Conservation (phyloP, 2,329 filamentous ascomycete species). For the Talaromyces sp. region DNA sequence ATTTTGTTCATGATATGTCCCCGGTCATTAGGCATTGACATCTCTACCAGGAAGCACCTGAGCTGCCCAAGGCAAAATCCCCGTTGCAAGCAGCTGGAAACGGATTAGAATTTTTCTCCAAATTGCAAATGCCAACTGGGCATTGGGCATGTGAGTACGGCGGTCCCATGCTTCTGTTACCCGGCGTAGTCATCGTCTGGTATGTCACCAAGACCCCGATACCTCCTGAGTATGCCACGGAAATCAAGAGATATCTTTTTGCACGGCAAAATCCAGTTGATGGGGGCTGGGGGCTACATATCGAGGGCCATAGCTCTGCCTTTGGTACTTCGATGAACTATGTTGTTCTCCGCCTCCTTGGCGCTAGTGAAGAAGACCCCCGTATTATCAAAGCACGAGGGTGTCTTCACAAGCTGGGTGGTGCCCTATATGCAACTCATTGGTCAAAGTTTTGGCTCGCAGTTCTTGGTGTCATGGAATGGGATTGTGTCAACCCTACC, state of each 20-base stretch:
- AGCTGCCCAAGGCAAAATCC: constrained; percentile 62
- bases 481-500: constrained; percentile 91
- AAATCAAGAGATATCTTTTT: constrained; percentile 89
- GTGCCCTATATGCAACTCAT: constrained; percentile 76
- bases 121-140: constrained; percentile 79
- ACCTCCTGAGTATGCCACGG: constrained; percentile 69
- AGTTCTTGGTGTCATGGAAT: constrained; percentile 72
- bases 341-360: constrained; percentile 69
- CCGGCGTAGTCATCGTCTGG: constrained; percentile 77
- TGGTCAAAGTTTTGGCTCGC: constrained; percentile 98
- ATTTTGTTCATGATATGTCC: background rate
- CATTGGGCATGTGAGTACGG: constrained; percentile 98
- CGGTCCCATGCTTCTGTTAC: constrained; percentile 91
- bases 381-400: constrained; percentile 79
- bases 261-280: constrained; percentile 78
- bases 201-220: constrained; percentile 86
- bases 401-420: constrained; percentile 77
- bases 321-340: constrained; percentile 93
- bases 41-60: constrained; percentile 59
- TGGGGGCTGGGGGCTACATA: constrained; percentile 96
- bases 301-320: constrained; percentile 85
- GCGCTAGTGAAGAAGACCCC: constrained; percentile 75
- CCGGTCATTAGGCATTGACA: background rate
- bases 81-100: constrained; percentile 76
- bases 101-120: constrained; percentile 79